Conservation (phyloP, 78 protist genomes). For the slime mould (Dictyostelium discoideum) region dicty_2.7 NC_007089.4:1602001-1602500, state of each 20-base stretch:
- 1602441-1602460: constrained; percentile 63
- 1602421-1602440: constrained; percentile 57
- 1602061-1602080: background rate
- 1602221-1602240: constrained; percentile 40
- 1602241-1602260: background rate
- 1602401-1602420: constrained; percentile 19
- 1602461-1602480: background rate
- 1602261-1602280: background rate
- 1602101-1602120: constrained; percentile 26
- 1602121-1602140: constrained; percentile 28
- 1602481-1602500: background rate
- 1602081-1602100: constrained; percentile 32
- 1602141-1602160: constrained; percentile 59
- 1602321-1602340: constrained; percentile 72
- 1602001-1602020: constrained; percentile 14
- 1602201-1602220: constrained; percentile 60
- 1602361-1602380: constrained; percentile 53
- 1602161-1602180: constrained; percentile 66
- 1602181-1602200: constrained; percentile 67
- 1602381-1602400: constrained; percentile 28
- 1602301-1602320: constrained; percentile 70
- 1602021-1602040: constrained; percentile 7
- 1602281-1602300: constrained; percentile 39
- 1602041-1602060: background rate
- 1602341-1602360: constrained; percentile 45